Percentiles rank a stretch among this genome's conserved stretches.
phyloP scores from a whole-genome alignment of 169 alveolate species.

The Ichthyophthirius multifiliis region DNA sequence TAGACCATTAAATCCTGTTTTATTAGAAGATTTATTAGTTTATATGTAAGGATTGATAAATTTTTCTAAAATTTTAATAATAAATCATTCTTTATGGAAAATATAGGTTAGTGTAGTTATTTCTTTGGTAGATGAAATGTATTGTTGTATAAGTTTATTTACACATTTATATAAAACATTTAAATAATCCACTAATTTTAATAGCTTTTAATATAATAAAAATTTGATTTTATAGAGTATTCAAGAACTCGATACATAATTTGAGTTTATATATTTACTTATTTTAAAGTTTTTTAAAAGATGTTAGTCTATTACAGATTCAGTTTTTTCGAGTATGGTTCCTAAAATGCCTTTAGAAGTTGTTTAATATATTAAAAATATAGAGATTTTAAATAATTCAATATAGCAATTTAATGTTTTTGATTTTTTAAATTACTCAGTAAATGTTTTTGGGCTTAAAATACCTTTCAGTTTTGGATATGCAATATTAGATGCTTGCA shows the following conservation, averaged over 20 bases:
- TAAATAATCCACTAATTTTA: slow-evolving; percentile 15
- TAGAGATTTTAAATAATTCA: slow-evolving; percentile 11
- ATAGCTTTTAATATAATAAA: not conserved
- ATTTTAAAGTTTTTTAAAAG: not conserved
- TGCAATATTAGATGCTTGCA: not conserved
- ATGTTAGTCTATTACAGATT: slow-evolving; percentile 11
- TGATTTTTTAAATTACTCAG: not conserved
- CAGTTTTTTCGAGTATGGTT: not conserved
- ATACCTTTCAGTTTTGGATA: slow-evolving; percentile 25
- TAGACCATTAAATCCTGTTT: slow-evolving; percentile 9
- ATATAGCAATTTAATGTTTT: not conserved
- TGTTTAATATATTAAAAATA: not conserved
- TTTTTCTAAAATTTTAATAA: not conserved
- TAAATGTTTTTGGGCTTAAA: slow-evolving; percentile 19
- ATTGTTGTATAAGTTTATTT: slow-evolving; percentile 17
- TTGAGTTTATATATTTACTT: not conserved
- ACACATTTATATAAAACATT: slow-evolving; percentile 27
- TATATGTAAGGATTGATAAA: not conserved
- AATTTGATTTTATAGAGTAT: slow-evolving; percentile 5
- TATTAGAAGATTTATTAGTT: slow-evolving; percentile 5
- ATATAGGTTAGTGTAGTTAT: slow-evolving; percentile 16
- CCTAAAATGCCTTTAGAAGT: slow-evolving; percentile 27
- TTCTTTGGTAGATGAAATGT: slow-evolving; percentile 29
- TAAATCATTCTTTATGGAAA: slow-evolving; percentile 14
- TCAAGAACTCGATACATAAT: not conserved